Evolutionary conservation across 495 filamentous ascomycete genomes (phyloP), one percentile per base, ranked within the genome.

Genomic region (Aspergillus kassunensis): DNA sequence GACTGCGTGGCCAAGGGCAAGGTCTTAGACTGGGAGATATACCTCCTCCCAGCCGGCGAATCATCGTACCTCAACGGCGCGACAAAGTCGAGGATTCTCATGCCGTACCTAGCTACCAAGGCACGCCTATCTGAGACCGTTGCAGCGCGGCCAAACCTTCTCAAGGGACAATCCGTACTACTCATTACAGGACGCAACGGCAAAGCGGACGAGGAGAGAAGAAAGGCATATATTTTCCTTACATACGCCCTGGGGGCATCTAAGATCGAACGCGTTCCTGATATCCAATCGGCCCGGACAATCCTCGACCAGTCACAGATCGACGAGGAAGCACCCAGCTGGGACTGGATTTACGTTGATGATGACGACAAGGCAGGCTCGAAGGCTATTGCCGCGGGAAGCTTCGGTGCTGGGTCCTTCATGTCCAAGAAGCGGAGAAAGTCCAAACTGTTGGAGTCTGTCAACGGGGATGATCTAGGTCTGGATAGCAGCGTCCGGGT

Each of bases 11-110:
- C 75, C 7, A 77, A 79, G 47, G 72, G 73, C 30, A 64, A 66
- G 5, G 57, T 90, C 10, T 55, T 96, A 6, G 81, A 88, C 31
- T 96, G 90, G 88, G 71, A 76, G 2, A 76, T 84, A 19, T 97
- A 96, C 53, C 80, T 97, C 0, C 79, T 98, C 2, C 85, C 91
- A 9, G 89, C 95, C 0, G 93, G 93, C 9, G 82, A 91, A 57
- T 91, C 87, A 2, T 67, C 73, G 7, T 85, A 88, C 49, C 80
- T 98, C 2, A 80, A 82, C 19, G 89, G 89, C 15, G 88, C 86
- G 1, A 80, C 91, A 10, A 84, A 87, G 13, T 95, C 89, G 2
- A 77, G 92, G 20, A 75, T 79, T 13, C 68, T 97, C 16, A 51
- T 67, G 0, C 70, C 77, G 0, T 88, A 83, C 57, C 67, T 81